Percentiles rank a stretch among this genome's conserved stretches.
Evolutionary conservation across 148 eudicot species (phyloP).

Genomic region (Silene latifolia): DNA sequence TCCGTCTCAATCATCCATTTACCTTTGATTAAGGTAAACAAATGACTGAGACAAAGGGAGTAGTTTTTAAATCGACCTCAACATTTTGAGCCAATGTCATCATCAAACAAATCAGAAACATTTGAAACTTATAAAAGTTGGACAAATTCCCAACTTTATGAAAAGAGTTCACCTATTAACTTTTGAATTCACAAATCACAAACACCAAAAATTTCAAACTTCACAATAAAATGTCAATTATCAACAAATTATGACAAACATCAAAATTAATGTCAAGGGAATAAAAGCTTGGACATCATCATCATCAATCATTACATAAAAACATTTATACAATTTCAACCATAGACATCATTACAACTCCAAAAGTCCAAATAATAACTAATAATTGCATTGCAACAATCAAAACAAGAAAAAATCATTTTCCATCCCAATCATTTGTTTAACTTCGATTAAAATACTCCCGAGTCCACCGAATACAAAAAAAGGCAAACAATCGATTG

Average conservation of each 20-base stretch:
- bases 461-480: too few relatives aligned
- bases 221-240: neutral
- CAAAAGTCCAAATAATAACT: neutral
- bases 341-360: conserved; percentile 3
- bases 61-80: neutral
- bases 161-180: neutral
- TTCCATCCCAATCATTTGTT: too few relatives aligned
- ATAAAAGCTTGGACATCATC: neutral
- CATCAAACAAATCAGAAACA: neutral
- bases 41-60: too few relatives aligned
- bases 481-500: neutral
- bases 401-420: too few relatives aligned
- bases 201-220: neutral
- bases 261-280: neutral
- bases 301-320: conserved; percentile 9
- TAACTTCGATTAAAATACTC: too few relatives aligned
- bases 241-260: neutral
- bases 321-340: too few relatives aligned
- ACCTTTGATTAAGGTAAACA: too few relatives aligned
- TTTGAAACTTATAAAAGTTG: conserved; percentile 3
- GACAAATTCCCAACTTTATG: neutral
- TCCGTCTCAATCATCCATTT: too few relatives aligned
- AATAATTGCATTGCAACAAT: too few relatives aligned
- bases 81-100: neutral
- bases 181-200: conserved; percentile 9